Evolutionary conservation across 768 basidiomycete genomes (phyloP).

Genomic region (Hygrophoropsis aurantiaca): DNA sequence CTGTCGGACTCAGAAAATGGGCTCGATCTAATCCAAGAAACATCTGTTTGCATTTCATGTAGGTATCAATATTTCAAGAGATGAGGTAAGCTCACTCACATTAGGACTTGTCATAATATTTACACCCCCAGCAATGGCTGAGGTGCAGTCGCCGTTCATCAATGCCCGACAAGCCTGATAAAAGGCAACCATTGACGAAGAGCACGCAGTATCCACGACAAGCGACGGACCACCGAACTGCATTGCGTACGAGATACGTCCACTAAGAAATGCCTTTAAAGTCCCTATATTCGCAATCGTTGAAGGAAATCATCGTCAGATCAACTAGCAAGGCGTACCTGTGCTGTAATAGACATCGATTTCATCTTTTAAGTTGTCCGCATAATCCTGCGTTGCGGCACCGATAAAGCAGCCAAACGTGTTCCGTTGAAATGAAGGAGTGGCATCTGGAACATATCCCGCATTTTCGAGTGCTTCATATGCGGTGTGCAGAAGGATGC

Average conservation of each 20-base stretch:
- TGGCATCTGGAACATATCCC: slow-evolving; percentile 65
- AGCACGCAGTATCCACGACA: slow-evolving; percentile 75
- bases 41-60: slow-evolving; percentile 44
- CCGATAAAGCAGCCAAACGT: slow-evolving; percentile 68
- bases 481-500: slow-evolving; percentile 63
- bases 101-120: slow-evolving; percentile 71
- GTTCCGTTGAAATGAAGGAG: slow-evolving; percentile 49
- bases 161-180: slow-evolving; percentile 71
- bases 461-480: slow-evolving; percentile 70
- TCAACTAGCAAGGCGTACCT: slow-evolving; percentile 36
- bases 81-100: slow-evolving; percentile 37
- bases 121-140: slow-evolving; percentile 74
- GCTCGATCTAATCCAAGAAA: slow-evolving; percentile 66
- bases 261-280: slow-evolving; percentile 64
- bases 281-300: slow-evolving; percentile 47
- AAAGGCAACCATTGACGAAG: slow-evolving; percentile 65
- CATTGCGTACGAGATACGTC: slow-evolving; percentile 70
- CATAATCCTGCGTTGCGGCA: slow-evolving; percentile 69
- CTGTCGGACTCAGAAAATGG: slow-evolving; percentile 65
- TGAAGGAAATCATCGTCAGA: neutral
- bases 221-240: slow-evolving; percentile 68
- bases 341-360: slow-evolving; percentile 74
- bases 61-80: neutral
- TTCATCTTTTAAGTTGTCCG: slow-evolving; percentile 58
- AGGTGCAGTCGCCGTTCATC: slow-evolving; percentile 60